phyloP scores from a whole-genome alignment of 2,329 filamentous ascomycete species.

The Aspergillus fumigatus region DNA sequence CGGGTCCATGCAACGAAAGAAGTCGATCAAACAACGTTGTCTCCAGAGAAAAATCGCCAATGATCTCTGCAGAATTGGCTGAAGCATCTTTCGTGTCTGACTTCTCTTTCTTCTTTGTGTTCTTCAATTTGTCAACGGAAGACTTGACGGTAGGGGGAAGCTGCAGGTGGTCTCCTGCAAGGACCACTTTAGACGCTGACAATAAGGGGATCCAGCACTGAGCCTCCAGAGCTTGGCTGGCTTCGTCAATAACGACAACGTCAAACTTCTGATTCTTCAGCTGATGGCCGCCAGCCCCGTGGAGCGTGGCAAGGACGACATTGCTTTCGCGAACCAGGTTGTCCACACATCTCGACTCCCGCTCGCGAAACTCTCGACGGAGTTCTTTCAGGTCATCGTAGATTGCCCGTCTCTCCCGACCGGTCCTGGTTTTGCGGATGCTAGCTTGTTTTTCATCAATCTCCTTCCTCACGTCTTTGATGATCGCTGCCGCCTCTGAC shows the following conservation, averaged over 20 bases:
- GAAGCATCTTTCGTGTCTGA: constrained; percentile 25
- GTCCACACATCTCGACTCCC: constrained; percentile 76
- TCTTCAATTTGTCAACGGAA: constrained; percentile 38
- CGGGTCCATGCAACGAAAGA: constrained; percentile 70
- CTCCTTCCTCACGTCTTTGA: constrained; percentile 83
- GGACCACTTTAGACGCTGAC: constrained; percentile 73
- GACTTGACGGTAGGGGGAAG: constrained; percentile 93
- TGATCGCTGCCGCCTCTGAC: constrained; percentile 82
- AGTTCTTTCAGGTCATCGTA: constrained; percentile 82
- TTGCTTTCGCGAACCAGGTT: constrained; percentile 71
- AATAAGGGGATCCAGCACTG: constrained; percentile 95
- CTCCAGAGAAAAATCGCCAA: constrained; percentile 63
- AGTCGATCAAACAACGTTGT: constrained; percentile 91
- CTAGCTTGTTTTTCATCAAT: constrained; percentile 90
- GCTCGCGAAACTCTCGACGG: constrained; percentile 79
- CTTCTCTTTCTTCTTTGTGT: constrained; percentile 47
- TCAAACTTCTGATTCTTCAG: constrained; percentile 78
- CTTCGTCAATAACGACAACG: constrained; percentile 92
- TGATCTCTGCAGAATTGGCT: constrained; percentile 34
- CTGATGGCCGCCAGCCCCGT: constrained; percentile 84
- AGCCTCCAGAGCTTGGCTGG: constrained; percentile 89
- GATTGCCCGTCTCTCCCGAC: constrained; percentile 72
- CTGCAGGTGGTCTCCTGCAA: constrained; percentile 92
- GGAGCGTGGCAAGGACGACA: constrained; percentile 86
- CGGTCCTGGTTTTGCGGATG: constrained; percentile 79